Evolutionary conservation across 331 rosid species (phyloP).

Genomic region (Pyracantha coccinea): DNA sequence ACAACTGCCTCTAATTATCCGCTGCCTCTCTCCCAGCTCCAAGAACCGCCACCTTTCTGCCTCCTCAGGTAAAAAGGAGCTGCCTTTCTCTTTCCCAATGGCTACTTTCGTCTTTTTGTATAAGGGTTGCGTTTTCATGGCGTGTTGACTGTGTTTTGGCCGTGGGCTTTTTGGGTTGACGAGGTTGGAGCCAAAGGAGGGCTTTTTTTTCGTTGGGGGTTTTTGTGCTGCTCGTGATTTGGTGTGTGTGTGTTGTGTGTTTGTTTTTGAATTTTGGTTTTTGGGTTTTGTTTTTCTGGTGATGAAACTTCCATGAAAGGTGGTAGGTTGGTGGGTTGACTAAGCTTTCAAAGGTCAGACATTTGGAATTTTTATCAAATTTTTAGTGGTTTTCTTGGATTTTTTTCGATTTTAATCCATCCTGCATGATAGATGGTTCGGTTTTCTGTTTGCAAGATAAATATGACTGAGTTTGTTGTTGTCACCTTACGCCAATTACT

Average conservation of each 20-base stretch:
- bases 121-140: constrained; percentile 8
- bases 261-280: constrained; percentile 25
- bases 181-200: constrained; percentile 9
- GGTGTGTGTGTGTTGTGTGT: constrained; percentile 16
- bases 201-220: constrained; percentile 8
- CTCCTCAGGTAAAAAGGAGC: constrained; percentile 28
- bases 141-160: constrained; percentile 28
- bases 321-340: constrained; percentile 83
- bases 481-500: neutral
- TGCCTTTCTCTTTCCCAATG: constrained; percentile 15
- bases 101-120: constrained; percentile 10
- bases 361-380: constrained; percentile 14
- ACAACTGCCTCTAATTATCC: constrained; percentile 17
- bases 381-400: constrained; percentile 17
- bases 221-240: constrained; percentile 30
- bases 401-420: constrained; percentile 12
- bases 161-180: constrained; percentile 49
- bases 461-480: constrained; percentile 22
- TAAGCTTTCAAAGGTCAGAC: constrained; percentile 26
- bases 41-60: constrained; percentile 26
- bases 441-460: constrained; percentile 8
- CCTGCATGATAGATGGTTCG: constrained; percentile 14
- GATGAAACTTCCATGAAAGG: constrained; percentile 33
- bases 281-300: constrained; percentile 23
- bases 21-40: constrained; percentile 4